A percentile compares a stretch with the other conserved stretches of the same genome.
These are phyloP conservation scores for Theileria sp. DNA, from an alignment of 169 alveolate genomes.

Conservation along the genomic window DNA sequence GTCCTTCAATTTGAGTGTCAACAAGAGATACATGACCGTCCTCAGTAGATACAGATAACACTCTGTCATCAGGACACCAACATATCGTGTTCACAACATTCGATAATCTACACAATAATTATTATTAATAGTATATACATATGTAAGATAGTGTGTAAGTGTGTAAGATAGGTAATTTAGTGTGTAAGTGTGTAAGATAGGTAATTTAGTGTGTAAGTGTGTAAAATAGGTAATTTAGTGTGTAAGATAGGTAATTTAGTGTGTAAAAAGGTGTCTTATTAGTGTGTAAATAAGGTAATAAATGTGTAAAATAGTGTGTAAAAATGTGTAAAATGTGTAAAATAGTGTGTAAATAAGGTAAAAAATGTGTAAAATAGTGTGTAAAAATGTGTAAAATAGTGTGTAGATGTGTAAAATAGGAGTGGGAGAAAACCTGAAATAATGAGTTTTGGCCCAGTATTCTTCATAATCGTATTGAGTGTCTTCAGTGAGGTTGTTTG, in stretches of 20 bases:
- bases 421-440: too few species aligned
- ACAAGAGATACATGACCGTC: slow-evolving; percentile 66
- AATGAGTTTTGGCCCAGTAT: slow-evolving; percentile 75
- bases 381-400: slow-evolving; percentile 28
- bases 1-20: slow-evolving; percentile 59
- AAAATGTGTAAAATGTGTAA: too few species aligned
- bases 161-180: too few species aligned
- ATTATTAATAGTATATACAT: slow-evolving; percentile 9
- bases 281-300: too few species aligned
- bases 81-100: slow-evolving; percentile 59
- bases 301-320: too few species aligned
- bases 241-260: too few species aligned
- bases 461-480: slow-evolving; percentile 74
- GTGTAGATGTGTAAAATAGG: too few species aligned
- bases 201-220: slow-evolving; percentile 30
- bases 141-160: not conserved
- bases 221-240: too few species aligned
- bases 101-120: slow-evolving; percentile 30
- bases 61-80: slow-evolving; percentile 65
- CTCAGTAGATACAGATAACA: slow-evolving; percentile 58
- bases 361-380: too few species aligned
- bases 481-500: slow-evolving; percentile 68
- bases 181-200: too few species aligned
- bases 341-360: too few species aligned
- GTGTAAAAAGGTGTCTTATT: too few species aligned